A percentile compares a stretch with the other conserved stretches of the same genome.
Conservation (phyloP, 1,139 yeast species). For the Eremothecium coryli region DNA sequence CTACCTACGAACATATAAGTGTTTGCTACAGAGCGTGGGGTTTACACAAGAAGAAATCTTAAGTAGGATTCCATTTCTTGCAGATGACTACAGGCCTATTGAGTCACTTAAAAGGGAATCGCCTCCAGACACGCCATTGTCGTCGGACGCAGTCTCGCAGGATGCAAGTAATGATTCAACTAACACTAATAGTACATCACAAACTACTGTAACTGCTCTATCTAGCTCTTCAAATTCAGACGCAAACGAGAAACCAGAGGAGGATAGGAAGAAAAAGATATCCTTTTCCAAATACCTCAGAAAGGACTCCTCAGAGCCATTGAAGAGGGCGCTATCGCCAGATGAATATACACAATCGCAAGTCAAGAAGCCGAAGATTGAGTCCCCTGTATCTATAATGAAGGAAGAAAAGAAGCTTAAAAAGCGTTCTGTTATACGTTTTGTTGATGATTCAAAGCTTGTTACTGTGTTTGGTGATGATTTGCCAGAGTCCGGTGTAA, state of each 20-base stretch:
- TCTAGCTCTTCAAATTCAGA: conserved; percentile 1
- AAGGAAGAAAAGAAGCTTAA: conserved; percentile 13
- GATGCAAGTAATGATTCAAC: conserved; percentile 6
- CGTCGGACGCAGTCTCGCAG: conserved; percentile 3
- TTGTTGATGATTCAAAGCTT: conserved; percentile 21
- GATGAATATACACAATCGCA: conserved; percentile 6
- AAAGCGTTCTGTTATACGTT: conserved; percentile 16
- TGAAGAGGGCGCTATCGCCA: conserved; percentile 12
- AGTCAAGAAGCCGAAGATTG: conserved; percentile 5
- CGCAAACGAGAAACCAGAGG: conserved; percentile 10
- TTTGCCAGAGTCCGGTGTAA: conserved; percentile 24
- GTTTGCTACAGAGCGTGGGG: conserved; percentile 14
- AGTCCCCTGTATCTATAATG: conserved; percentile 16
- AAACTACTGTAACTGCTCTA: background rate
- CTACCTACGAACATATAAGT: conserved; percentile 17
- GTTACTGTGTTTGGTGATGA: conserved; percentile 30
- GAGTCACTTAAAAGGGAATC: conserved; percentile 1
- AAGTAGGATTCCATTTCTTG: conserved; percentile 8
- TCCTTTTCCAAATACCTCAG: conserved; percentile 30
- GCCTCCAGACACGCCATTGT: conserved; percentile 4
- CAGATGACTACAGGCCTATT: conserved; percentile 2
- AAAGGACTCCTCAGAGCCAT: conserved; percentile 18
- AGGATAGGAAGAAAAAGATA: conserved; percentile 25
- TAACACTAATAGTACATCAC: conserved; percentile 1
- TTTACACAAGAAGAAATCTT: conserved; percentile 11